Base-by-base conservation (phyloP, 805 yeast species). In the Lachancea nothofagi region DNA sequence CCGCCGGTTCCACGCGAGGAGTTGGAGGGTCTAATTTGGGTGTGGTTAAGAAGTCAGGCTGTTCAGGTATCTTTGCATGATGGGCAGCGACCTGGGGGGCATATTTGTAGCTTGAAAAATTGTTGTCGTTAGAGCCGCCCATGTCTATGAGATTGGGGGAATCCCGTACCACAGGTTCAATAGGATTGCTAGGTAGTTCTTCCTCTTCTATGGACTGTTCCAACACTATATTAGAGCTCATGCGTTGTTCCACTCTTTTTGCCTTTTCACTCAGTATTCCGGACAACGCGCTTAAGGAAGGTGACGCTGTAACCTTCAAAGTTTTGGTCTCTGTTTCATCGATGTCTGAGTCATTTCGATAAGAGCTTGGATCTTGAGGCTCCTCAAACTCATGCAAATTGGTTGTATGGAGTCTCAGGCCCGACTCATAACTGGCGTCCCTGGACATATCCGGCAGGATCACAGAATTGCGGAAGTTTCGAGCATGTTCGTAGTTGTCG, bases 221-320 rank as follows among this genome's bases (percentile, higher is more conserved):
- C 5, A 47, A 35, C 7, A 45, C 18, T 29, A 41, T 40, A 33
- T 46, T 44, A 7, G 45, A 32, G n/a, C 48, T 47, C 44, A 45
- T 50, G 32, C 46, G 52, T 27, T 43, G 48, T 26, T 54, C 62
- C 13, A 62, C 60, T 33, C 44, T 50, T 22, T 54, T 58, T 4
- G 63, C 54, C 30, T 65, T 67, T 38, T 62, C 65, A 40, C 62
- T 66, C 27, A 69, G 49, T 19, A 67, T 59, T 26, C 61, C 60
- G 1, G 71, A 70, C n/a, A 69, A 44, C 0, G 71, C 72, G 42
- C 69, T 62, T 26, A 69, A 51, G 0, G 71, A 66, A 3, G 73
- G 73, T 2, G 72, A 67, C 17, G 67, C 57, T 3, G 70, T 64
- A 62, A 68, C 65, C 28, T 62, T 61, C 14, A 61, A 50, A 7